phyloP scores from a whole-genome alignment of 192 early-diverging fungal species.

The Pilobolus umbonatus region DNA sequence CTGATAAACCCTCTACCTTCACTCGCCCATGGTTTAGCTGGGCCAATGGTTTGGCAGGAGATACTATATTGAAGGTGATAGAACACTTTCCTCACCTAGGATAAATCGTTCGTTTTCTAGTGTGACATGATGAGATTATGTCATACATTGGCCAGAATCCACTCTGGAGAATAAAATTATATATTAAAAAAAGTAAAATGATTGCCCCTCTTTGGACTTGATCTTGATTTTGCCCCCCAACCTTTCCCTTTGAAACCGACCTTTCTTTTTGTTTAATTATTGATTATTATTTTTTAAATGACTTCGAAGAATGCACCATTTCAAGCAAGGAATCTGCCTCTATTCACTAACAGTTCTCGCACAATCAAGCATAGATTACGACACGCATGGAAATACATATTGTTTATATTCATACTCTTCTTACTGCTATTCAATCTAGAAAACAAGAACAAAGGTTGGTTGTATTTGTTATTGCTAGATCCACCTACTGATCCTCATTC shows the following conservation, averaged over 20 bases:
- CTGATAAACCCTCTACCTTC: conserved; percentile 31
- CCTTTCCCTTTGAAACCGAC: not conserved
- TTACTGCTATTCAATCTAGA: no score
- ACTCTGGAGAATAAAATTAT: not conserved
- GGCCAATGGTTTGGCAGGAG: conserved; percentile 57
- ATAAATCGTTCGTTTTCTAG: no score
- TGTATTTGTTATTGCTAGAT: not conserved
- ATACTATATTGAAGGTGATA: conserved; percentile 28
- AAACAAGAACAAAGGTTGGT: not conserved
- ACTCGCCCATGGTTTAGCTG: conserved; percentile 57
- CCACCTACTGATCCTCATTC: no score
- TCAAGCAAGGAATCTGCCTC: not conserved
- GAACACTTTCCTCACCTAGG: conserved; percentile 18
- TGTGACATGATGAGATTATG: no score
- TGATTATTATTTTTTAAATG: not conserved
- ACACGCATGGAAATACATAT: no score
- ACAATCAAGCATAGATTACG: no score
- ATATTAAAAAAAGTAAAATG: not conserved
- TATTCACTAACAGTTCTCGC: not conserved
- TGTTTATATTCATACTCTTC: no score
- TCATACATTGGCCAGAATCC: not conserved
- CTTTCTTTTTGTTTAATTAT: not conserved
- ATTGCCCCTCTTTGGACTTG: not conserved
- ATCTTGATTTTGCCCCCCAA: no score
- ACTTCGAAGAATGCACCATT: no score